Evolutionary conservation across 257 asterid species (phyloP), one percentile per base, ranked within the genome.

Genomic region (Cordia subcordata): DNA sequence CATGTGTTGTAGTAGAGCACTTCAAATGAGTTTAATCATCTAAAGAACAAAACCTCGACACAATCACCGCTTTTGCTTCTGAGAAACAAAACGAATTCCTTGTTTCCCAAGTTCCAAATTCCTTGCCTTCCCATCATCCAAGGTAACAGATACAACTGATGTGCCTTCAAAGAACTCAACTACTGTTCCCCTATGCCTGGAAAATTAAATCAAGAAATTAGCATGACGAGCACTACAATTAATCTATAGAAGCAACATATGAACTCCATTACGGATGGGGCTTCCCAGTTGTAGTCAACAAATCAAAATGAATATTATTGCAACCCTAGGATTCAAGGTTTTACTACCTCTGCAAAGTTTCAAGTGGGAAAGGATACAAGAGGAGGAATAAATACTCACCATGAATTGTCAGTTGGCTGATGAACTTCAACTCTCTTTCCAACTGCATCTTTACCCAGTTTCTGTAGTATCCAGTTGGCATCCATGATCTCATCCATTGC

Each of bases 371-470:
- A 27, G 35, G 35, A 27, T 27, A 27, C 6, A 6, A 6, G 35
- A 27, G 59, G 39, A 11, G 12, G 15, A 22, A 60, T 17, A 33
- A 46, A 63, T 46, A 70, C 88, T 67, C 54, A 87, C 99, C 99
- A 89, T 53, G 97, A 64, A 73, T 86, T 78, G 63, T 68, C 83
- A 40, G 96, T 78, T 9, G 94, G 72, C 61, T 86, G 90, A 79
- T 89, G 99, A 71, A 89, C 70, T 80, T 93, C 96, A 53, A 93
- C 96, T 75, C 96, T 82, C 82, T 93, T 93, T 32, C 99, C 97
- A 56, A 82, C 79, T 40, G 99, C 99, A 83, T 85, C 94, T 85
- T 85, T 85, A 23, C 99, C 99, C 80, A 93, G 67, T 71, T 85
- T 93, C 84, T 89, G 95, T 60, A 93, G 76, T 77, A 93, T 77